Evolutionary conservation across 768 basidiomycete species (phyloP), one percentile per base, ranked within the genome.

Genomic region (Lactarius quietus): DNA sequence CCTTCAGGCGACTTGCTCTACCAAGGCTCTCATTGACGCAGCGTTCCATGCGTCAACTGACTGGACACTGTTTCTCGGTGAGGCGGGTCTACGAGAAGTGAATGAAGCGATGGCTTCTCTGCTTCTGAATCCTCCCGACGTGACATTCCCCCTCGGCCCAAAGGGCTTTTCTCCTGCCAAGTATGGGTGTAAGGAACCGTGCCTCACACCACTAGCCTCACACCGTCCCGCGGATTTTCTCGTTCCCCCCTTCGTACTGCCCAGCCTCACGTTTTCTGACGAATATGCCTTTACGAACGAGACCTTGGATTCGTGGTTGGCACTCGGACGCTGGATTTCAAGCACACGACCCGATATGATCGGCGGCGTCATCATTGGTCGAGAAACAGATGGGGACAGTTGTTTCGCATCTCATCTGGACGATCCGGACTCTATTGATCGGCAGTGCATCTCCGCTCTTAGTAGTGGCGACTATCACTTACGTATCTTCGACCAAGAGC

Each of bases 191-290:
- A 36, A 51, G 15, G 45, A 31, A 36, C 15, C 26, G 29, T 72
- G 70, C 57, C 26, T 80, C 51, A 59, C 67, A n/a, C 72, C 77
- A 6, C 73, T 75, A 10, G 70, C 71, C 0, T 64, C 66, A 9
- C 71, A 76, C 26, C 78, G 77, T 35, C 72, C 79, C 29, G 85
- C 83, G 3, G 72, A 76, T 4, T 85, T 82, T 72, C 76, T 90
- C 3, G 70, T 84, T 3, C 89, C 89, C 18, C 89, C 89, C 3
- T 85, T 90, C 66, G 76, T 86, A 7, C 68, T 83, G 35, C 82
- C 82, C 12, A 65, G 74, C 1, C 59, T 72, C 23, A 70, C 69
- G 36, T 67, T 72, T 54, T 74, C 70, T 74, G 74, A 75, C 17
- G 73, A 36, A 45, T 59, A 28, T 45, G 73, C 54, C 68, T 73